These are phyloP conservation scores for Phaeosphaeriaceae sp. DNA, from an alignment of 2,329 filamentous ascomycete genomes.

Conservation along the genomic window DNA sequence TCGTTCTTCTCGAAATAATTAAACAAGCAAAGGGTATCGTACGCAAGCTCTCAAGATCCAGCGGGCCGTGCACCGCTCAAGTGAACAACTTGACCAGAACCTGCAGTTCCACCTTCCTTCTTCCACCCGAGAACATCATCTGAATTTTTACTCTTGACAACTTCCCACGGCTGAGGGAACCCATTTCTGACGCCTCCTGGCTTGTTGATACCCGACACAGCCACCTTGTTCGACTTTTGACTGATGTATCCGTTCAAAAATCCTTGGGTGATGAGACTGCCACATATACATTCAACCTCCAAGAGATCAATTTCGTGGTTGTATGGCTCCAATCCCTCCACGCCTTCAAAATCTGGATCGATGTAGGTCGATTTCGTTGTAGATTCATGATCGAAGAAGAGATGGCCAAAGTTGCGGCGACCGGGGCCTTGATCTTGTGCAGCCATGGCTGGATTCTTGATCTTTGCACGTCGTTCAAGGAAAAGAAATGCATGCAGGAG, in stretches of 20 bases:
- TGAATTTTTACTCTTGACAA: conserved; percentile 67
- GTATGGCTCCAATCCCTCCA: conserved; percentile 37
- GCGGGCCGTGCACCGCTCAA: conserved; percentile 62
- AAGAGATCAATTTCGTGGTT: conserved; percentile 58
- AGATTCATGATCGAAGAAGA: conserved; percentile 60
- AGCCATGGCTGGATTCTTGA: conserved; percentile 34
- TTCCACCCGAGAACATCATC: conserved; percentile 80
- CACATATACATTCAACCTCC: conserved; percentile 79
- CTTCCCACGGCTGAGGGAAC: conserved; percentile 77
- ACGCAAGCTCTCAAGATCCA: conserved; percentile 24
- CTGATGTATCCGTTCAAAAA: conserved; percentile 85
- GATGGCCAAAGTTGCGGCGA: conserved; percentile 50
- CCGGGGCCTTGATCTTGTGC: conserved; percentile 37
- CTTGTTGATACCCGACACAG: conserved; percentile 76
- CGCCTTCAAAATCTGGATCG: conserved; percentile 55
- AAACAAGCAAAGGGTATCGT: neutral
- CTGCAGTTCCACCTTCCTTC: conserved; percentile 41
- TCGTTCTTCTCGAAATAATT: neutral
- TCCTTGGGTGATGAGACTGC: conserved; percentile 79
- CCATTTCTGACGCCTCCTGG: conserved; percentile 67
- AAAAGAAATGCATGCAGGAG: conserved; percentile 69
- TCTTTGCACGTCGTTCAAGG: conserved; percentile 63
- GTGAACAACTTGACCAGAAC: conserved; percentile 62
- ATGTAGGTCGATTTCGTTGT: conserved; percentile 48
- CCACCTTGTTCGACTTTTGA: conserved; percentile 77